Evolutionary conservation across 805 yeast genomes (phyloP).

Genomic region (Grigorovia yakushimaensis): DNA sequence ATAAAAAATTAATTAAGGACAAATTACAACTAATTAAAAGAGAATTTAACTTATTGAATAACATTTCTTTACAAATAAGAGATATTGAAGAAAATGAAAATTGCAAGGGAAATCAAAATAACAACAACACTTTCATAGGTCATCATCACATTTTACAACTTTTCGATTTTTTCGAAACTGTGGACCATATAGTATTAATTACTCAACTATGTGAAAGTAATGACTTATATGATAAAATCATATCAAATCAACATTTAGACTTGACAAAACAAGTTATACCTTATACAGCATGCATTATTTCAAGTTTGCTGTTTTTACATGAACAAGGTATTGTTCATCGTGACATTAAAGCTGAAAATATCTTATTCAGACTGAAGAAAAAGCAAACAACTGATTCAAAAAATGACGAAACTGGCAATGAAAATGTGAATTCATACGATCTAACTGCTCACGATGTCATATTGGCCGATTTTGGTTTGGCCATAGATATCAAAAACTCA

Average conservation of each 20-base stretch:
- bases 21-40: constrained; percentile 39
- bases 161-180: constrained; percentile 63
- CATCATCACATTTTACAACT: constrained; percentile 47
- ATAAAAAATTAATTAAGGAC: constrained; percentile 20
- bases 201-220: constrained; percentile 63
- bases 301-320: constrained; percentile 52
- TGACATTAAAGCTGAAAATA: constrained; percentile 64
- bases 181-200: constrained; percentile 42
- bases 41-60: constrained; percentile 45
- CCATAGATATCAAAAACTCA: constrained; percentile 37
- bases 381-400: not conserved
- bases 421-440: constrained; percentile 28
- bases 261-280: constrained; percentile 39
- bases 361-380: constrained; percentile 36
- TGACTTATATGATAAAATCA: constrained; percentile 55
- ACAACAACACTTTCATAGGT: constrained; percentile 20
- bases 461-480: constrained; percentile 46
- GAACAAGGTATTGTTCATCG: constrained; percentile 53
- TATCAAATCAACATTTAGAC: constrained; percentile 35
- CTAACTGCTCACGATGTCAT: constrained; percentile 27
- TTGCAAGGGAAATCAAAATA: constrained; percentile 5
- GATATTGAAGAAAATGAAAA: constrained; percentile 28
- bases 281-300: constrained; percentile 40
- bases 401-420: not conserved
- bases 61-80: constrained; percentile 18